Evolutionary conservation across 140 eudicot genomes (phyloP).

Genomic region (Erigeron philadelphicus): DNA sequence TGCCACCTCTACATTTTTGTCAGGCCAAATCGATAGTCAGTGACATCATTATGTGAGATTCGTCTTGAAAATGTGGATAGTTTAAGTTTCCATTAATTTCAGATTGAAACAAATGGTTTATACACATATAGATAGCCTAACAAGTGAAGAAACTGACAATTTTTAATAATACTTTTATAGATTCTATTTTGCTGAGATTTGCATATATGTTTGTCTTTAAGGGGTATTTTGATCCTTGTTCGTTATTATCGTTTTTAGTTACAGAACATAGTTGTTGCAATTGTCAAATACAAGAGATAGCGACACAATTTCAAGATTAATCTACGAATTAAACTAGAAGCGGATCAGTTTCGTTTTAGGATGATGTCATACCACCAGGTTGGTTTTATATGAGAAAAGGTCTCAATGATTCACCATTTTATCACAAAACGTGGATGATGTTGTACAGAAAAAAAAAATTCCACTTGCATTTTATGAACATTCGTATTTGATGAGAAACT

Average conservation of each 20-base stretch:
- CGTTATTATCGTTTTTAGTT: slow-evolving; percentile 15
- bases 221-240: background rate
- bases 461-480: too few species aligned
- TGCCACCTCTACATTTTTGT: too few species aligned
- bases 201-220: background rate
- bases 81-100: background rate
- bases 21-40: too few species aligned
- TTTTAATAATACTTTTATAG: background rate
- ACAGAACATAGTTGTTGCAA: slow-evolving; percentile 9
- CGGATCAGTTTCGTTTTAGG: background rate
- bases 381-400: background rate
- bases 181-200: background rate
- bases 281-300: slow-evolving; percentile 1
- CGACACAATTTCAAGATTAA: slow-evolving; percentile 12
- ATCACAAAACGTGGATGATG: background rate
- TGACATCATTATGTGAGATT: too few species aligned
- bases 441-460: too few species aligned
- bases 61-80: too few species aligned
- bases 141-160: slow-evolving; percentile 4
- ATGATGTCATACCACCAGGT: background rate
- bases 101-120: background rate
- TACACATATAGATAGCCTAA: background rate
- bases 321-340: slow-evolving; percentile 1
- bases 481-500: too few species aligned
- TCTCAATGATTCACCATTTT: too few species aligned